phyloP scores from a whole-genome alignment of 345 rosid genomes.

The Balakata baccata region DNA sequence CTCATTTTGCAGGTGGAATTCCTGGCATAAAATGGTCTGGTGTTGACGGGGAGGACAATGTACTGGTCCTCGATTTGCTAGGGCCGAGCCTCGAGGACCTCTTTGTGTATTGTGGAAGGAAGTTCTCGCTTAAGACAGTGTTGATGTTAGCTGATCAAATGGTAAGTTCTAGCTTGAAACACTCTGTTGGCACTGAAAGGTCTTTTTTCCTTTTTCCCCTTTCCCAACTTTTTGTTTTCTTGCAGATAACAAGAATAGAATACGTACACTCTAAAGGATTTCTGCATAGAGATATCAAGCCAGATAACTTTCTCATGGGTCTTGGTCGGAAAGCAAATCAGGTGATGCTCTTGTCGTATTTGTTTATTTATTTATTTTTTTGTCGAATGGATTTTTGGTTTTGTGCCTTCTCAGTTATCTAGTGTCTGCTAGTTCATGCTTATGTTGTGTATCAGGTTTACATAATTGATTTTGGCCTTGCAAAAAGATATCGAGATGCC shows the following conservation, averaged over 20 bases:
- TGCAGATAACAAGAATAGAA: slow-evolving; percentile 62
- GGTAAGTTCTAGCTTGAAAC: slow-evolving; percentile 35
- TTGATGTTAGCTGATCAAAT: slow-evolving; percentile 90
- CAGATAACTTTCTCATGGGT: slow-evolving; percentile 83
- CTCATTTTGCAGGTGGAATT: slow-evolving; percentile 58
- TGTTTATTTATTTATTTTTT: no score
- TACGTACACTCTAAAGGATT: slow-evolving; percentile 77
- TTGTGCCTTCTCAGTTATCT: neutral
- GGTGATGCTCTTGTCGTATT: slow-evolving; percentile 28
- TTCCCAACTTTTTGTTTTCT: neutral
- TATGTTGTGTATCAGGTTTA: slow-evolving; percentile 52
- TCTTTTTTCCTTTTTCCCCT: neutral
- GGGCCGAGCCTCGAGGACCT: slow-evolving; percentile 96
- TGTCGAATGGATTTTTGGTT: neutral
- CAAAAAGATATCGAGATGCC: slow-evolving; percentile 78
- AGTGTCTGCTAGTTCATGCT: no score
- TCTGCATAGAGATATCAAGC: slow-evolving; percentile 78
- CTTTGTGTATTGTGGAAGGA: slow-evolving; percentile 84
- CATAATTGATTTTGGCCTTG: slow-evolving; percentile 86
- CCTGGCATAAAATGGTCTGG: slow-evolving; percentile 85
- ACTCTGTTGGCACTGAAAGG: neutral
- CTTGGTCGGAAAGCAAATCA: slow-evolving; percentile 72
- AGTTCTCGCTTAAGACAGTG: slow-evolving; percentile 82
- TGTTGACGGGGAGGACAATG: slow-evolving; percentile 70
- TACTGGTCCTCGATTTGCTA: slow-evolving; percentile 74